Base-by-base conservation (phyloP, 2,329 filamentous ascomycete genomes). In the Xylaria arbuscula region DNA sequence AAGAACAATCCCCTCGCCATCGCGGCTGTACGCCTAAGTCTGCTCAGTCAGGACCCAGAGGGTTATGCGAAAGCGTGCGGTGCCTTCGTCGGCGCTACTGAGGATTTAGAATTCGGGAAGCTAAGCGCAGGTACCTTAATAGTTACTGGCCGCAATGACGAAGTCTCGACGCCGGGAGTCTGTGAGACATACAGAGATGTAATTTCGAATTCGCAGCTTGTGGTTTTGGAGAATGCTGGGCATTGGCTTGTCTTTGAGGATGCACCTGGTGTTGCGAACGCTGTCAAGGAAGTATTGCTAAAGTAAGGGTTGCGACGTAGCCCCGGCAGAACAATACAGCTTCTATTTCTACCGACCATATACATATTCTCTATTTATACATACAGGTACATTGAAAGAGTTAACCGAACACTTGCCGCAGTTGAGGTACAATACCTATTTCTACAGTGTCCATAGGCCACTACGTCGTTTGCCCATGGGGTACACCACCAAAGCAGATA, bases 381-480 rank as follows among this genome's bases (percentile, higher is more conserved):
- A 48, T 48, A 48, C 5, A 8, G 4, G 6, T 50, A 50, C 13
- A 9, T 19, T 34, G 13, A 32, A 57, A 22, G 9, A 10, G 9
- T 22, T 5, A 19, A 2, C 7, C 1, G 15, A 34, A 40, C 3
- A 11, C 2, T 17, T 7, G 8, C 4, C 3, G 8, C 24, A 17
- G 2, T 3, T 24, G 32, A 42, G 50, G 22, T 17, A 28, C 28
- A 28, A 28, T 17, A 19, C 19, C 42, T 34, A 2, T 54, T 9
- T 60, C 50, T 67, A 72, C n/a, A 76, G 64, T 15, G 72, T 74
- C 72, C 74, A 88, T 56, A 89, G 71, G 1, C 86, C 87, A 70
- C 87, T 88, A 64, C 87, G 81, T 70, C 85, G 81, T 79, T 89
- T 89, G 13, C 87, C 87, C 40, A 88, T 77, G 0, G 86, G 86